Evolutionary conservation across 352 stramenopile genomes (phyloP), one percentile per base, ranked within the genome.

Genomic region (Phytophthora fragariaefolia): DNA sequence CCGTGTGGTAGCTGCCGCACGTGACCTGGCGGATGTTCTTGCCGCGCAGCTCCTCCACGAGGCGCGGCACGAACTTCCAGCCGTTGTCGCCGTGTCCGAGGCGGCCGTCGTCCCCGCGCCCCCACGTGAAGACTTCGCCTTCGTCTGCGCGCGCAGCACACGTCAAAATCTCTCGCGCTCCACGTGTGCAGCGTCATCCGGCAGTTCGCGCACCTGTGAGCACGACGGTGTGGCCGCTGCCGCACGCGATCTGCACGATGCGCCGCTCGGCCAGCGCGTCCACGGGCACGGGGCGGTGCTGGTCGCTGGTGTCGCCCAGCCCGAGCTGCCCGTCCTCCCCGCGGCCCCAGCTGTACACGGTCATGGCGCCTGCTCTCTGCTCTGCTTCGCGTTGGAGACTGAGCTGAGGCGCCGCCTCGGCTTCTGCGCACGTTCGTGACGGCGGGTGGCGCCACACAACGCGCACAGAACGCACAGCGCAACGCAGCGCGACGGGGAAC

Each of bases 31-130:
- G 92, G 43, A 93, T 83, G 36, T 94, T 91, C 70, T 97, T 96
- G 62, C 92, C 93, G 32, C 90, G 90, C 4, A 98, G 73, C 63
- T 93, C 87, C 56, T 98, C 91, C 6, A 96, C 94, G 20, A 98
- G 80, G 9, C 96, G 83, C 20, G 96, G 96, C n/a, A 98, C 95
- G 68, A 98, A 99, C 76, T 99, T 99, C 96, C 96, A 99, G 48
- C 95, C 95, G 75, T 98, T 99, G 69, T 98, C 91, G 66, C 90
- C 89, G 54, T 97, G 91, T n/a, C 92, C 92, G 30, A 98, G 58
- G 1, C 92, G 87, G 0, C 92, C 92, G 67, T 97, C 91, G 60
- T 96, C 84, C 2, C 92, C 92, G 24, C 91, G 75, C 12, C 91
- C 91, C 91, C 91, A 97, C 53, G 91, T 97, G 73, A 91, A 96